A percentile compares a stretch with the other conserved stretches of the same genome.
phyloP scores from a whole-genome alignment of 768 basidiomycete genomes.

The Mycena kentingensis region DNA sequence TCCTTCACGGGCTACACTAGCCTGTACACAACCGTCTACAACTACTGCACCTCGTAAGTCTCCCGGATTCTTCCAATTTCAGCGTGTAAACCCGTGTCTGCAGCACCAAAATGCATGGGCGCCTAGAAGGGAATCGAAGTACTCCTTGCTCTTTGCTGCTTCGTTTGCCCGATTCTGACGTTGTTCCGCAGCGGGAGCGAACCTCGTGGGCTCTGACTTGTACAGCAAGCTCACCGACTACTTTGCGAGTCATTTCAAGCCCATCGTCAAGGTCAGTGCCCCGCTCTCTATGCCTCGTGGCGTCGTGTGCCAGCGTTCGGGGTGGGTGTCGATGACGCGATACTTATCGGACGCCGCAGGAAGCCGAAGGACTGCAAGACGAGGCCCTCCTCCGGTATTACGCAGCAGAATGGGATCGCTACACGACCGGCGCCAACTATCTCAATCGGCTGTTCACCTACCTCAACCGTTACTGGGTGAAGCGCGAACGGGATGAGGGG shows the following conservation, averaged over 20 bases:
- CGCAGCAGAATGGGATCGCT: slow-evolving; percentile 91
- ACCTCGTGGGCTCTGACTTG: slow-evolving; percentile 95
- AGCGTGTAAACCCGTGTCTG: slow-evolving; percentile 51
- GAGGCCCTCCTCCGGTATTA: slow-evolving; percentile 90
- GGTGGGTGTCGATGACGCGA: slow-evolving; percentile 14
- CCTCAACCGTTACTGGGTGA: slow-evolving; percentile 99
- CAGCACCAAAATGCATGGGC: slow-evolving; percentile 35
- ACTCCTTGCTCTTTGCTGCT: slow-evolving; percentile 44
- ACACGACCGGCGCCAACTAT: slow-evolving; percentile 96
- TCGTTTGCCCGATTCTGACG: slow-evolving; percentile 27
- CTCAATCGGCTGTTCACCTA: slow-evolving; percentile 97
- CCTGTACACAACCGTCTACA: slow-evolving; percentile 90
- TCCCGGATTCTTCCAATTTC: too few species aligned
- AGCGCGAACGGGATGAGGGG: slow-evolving; percentile 96
- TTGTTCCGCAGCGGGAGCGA: slow-evolving; percentile 70
- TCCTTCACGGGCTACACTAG: slow-evolving; percentile 80
- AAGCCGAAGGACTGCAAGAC: slow-evolving; percentile 80
- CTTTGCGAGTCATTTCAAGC: slow-evolving; percentile 82
- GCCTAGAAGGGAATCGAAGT: slow-evolving; percentile 64
- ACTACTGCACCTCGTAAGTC: slow-evolving; percentile 98
- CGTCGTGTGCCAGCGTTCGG: not conserved
- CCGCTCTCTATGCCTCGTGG: too few species aligned
- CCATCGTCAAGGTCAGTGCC: slow-evolving; percentile 48
- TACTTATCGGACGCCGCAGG: slow-evolving; percentile 42
- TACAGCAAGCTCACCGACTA: slow-evolving; percentile 94